Evolutionary conservation across 306 rosid genomes (phyloP).

Genomic region (Cicer pinnatifidum): DNA sequence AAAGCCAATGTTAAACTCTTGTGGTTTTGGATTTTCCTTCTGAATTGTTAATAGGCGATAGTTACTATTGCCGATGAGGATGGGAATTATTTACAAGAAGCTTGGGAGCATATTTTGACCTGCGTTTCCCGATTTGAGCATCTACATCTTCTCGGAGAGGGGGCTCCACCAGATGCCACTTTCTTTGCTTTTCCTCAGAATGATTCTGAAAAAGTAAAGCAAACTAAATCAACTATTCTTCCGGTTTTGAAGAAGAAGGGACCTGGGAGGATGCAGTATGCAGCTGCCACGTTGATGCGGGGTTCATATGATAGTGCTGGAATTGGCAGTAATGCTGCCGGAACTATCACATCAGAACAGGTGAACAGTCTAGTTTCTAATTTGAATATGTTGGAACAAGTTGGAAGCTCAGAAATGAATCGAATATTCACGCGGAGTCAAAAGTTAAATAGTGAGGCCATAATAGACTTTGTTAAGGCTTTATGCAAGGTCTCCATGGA

Average conservation of each 20-base stretch:
- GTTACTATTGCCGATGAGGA: conserved; percentile 97
- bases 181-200: conserved; percentile 94
- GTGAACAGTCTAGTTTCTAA: conserved; percentile 93
- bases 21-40: conserved; percentile 43
- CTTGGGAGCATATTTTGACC: conserved; percentile 99
- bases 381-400: conserved; percentile 97
- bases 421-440: conserved; percentile 96
- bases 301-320: conserved; percentile 99
- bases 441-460: conserved; percentile 96
- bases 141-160: conserved; percentile 98
- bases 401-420: conserved; percentile 98
- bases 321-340: conserved; percentile 83
- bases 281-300: conserved; percentile 88
- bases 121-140: conserved; percentile 99
- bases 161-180: conserved; percentile 99
- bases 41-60: conserved; percentile 67
- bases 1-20: conserved; percentile 34
- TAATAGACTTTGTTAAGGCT: conserved; percentile 95
- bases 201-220: conserved; percentile 84
- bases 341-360: conserved; percentile 85
- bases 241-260: conserved; percentile 95
- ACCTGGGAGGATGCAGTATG: conserved; percentile 89
- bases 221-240: conserved; percentile 77
- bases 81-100: conserved; percentile 98
- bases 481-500: conserved; percentile 98